A percentile compares a stretch with the other conserved stretches of the same genome.
Evolutionary conservation across 306 rosid species (phyloP).

Genomic region (Castanea mollissima): DNA sequence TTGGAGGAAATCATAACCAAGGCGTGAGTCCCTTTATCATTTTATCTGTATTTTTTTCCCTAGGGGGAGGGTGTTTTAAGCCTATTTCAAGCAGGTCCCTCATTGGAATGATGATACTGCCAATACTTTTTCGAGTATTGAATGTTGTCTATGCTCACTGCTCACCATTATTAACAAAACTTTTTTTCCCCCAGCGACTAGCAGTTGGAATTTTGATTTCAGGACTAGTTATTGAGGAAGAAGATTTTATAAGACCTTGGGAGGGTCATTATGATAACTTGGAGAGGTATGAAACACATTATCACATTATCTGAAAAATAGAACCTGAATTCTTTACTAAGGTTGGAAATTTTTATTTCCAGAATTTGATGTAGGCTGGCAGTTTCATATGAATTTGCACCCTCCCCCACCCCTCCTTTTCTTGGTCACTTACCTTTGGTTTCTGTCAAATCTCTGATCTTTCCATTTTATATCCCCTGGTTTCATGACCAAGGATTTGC

Average conservation of each 20-base stretch:
- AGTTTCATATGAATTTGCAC: too few species aligned
- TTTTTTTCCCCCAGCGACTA: conserved; percentile 51
- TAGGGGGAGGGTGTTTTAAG: too few species aligned
- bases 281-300: conserved; percentile 53
- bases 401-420: too few species aligned
- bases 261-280: conserved; percentile 54
- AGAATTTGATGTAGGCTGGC: not conserved
- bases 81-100: not conserved
- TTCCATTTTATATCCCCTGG: too few species aligned
- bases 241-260: conserved; percentile 82
- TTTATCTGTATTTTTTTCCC: not conserved
- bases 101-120: conserved; percentile 11
- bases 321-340: too few species aligned
- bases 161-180: conserved; percentile 19
- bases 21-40: conserved; percentile 50
- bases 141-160: conserved; percentile 4
- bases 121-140: conserved; percentile 1
- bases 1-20: conserved; percentile 37
- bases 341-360: not conserved
- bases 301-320: too few species aligned
- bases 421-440: too few species aligned
- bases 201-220: conserved; percentile 78
- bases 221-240: conserved; percentile 67
- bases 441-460: too few species aligned
- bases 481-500: too few species aligned